Evolutionary conservation across 2,329 filamentous ascomycete genomes (phyloP).

Genomic region (Hymenoscyphus fructigenus): DNA sequence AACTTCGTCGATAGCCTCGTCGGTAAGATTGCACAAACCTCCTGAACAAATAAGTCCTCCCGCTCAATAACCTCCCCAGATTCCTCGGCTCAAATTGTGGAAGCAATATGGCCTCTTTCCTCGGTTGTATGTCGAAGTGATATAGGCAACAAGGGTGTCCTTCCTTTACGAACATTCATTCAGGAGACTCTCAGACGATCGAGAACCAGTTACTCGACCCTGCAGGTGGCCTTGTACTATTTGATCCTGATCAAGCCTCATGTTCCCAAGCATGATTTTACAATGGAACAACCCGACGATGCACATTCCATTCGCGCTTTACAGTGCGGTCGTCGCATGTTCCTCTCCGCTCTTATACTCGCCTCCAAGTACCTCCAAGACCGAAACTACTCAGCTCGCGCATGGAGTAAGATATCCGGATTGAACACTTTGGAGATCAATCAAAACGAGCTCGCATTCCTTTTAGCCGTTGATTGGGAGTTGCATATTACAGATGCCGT

Average conservation of each 20-base stretch:
- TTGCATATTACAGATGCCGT: slow-evolving; percentile 87
- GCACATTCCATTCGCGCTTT: slow-evolving; percentile 73
- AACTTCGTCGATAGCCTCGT: slow-evolving; percentile 96
- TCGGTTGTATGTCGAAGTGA: slow-evolving; percentile 76
- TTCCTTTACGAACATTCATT: slow-evolving; percentile 93
- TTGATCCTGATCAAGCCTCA: slow-evolving; percentile 90
- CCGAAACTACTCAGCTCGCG: slow-evolving; percentile 93
- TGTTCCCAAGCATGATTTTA: slow-evolving; percentile 80
- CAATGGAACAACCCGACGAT: slow-evolving; percentile 78
- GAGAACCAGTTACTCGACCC: slow-evolving; percentile 92
- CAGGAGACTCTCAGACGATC: slow-evolving; percentile 95
- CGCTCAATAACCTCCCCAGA: slow-evolving; percentile 58
- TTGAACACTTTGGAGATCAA: slow-evolving; percentile 92
- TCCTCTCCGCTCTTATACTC: slow-evolving; percentile 88
- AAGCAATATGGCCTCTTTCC: slow-evolving; percentile 94
- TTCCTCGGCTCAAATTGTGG: slow-evolving; percentile 95
- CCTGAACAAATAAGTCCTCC: slow-evolving; percentile 27
- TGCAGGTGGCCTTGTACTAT: slow-evolving; percentile 96
- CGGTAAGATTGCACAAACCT: slow-evolving; percentile 64
- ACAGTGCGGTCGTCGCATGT: slow-evolving; percentile 96
- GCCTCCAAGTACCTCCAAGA: slow-evolving; percentile 98
- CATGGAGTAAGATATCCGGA: slow-evolving; percentile 99
- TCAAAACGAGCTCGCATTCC: slow-evolving; percentile 90
- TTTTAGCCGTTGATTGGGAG: slow-evolving; percentile 88
- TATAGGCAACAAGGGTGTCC: slow-evolving; percentile 69